Conservation (phyloP, 805 yeast genomes). For the Komagataella populi region DNA sequence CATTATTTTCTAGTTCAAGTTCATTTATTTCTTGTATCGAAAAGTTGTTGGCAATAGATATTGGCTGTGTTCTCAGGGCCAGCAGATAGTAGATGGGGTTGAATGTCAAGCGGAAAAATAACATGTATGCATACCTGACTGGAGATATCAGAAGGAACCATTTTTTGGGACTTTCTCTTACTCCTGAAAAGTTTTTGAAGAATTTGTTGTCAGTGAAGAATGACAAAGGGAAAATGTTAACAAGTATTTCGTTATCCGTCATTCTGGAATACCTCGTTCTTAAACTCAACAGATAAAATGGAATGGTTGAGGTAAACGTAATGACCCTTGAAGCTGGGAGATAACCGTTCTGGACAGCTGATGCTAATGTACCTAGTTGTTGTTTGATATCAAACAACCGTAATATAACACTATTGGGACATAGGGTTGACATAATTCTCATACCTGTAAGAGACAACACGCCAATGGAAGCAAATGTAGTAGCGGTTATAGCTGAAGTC, state of each 20-base stretch:
- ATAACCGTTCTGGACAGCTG: conserved; percentile 9
- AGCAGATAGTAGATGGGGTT: conserved; percentile 22
- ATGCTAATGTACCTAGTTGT: conserved; percentile 3
- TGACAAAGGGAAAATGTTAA: conserved; percentile 11
- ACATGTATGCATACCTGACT: conserved; percentile 6
- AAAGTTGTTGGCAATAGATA: conserved; percentile 19
- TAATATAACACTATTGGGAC: conserved; percentile 19
- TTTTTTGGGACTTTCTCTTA: conserved; percentile 5
- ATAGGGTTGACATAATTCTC: conserved; percentile 12
- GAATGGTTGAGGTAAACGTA: conserved; percentile 14
- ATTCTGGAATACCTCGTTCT: conserved; percentile 9
- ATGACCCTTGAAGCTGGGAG: conserved; percentile 11
- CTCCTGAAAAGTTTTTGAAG: neutral
- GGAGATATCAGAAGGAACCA: conserved; percentile 5
- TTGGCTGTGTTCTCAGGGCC: conserved; percentile 18
- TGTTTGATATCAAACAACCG: conserved; percentile 13
- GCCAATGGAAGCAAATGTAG: conserved; percentile 9
- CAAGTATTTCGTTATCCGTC: conserved; percentile 6
- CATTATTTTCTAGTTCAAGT: conserved; percentile 18
- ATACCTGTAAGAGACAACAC: conserved; percentile 14
- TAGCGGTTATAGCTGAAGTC: conserved; percentile 10
- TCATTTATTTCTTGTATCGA: conserved; percentile 16
- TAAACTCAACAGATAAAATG: conserved; percentile 13
- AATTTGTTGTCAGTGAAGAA: conserved; percentile 5
- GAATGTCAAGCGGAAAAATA: conserved; percentile 9